Conservation (phyloP, 2,329 filamentous ascomycete genomes). For the Aspergillus texensis region DNA sequence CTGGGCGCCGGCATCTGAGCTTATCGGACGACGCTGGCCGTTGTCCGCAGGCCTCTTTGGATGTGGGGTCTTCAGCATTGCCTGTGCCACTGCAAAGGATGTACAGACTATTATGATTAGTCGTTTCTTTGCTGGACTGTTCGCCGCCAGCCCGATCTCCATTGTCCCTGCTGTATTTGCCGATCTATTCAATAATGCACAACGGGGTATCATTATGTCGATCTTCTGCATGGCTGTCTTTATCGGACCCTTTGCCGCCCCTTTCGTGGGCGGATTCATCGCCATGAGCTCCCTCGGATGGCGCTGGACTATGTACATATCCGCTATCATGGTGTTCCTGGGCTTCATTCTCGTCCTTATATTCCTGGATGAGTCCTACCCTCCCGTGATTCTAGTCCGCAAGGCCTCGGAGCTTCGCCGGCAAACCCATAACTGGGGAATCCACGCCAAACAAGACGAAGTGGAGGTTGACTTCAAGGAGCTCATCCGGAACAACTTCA, state of each 20-base stretch:
- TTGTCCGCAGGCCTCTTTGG: slow-evolving; percentile 47
- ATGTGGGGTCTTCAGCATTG: slow-evolving; percentile 51
- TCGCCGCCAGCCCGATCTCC: slow-evolving; percentile 47
- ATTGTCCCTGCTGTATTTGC: slow-evolving; percentile 50
- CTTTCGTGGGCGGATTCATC: slow-evolving; percentile 57
- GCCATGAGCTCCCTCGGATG: slow-evolving; percentile 52
- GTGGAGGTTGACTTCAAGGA: slow-evolving; percentile 56
- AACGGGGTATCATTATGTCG: slow-evolving; percentile 48
- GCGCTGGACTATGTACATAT: slow-evolving; percentile 58
- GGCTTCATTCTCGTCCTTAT: slow-evolving; percentile 40
- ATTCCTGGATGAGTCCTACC: slow-evolving; percentile 59
- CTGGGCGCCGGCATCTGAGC: slow-evolving; percentile 65
- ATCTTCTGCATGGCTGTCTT: slow-evolving; percentile 56
- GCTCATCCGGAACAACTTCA: slow-evolving; percentile 53
- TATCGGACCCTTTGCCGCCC: slow-evolving; percentile 52
- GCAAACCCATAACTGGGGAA: slow-evolving; percentile 62
- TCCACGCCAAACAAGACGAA: slow-evolving; percentile 59
- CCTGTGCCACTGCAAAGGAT: slow-evolving; percentile 46
- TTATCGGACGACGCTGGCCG: slow-evolving; percentile 61
- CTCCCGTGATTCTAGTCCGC: slow-evolving; percentile 42
- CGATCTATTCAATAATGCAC: slow-evolving; percentile 54
- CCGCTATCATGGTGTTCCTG: slow-evolving; percentile 56
- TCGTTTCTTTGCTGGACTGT: slow-evolving; percentile 52
- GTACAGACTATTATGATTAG: slow-evolving; percentile 47
- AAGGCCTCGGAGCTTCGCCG: slow-evolving; percentile 54